Evolutionary conservation across 805 yeast species (phyloP).

Genomic region (Brettanomyces custersianus): DNA sequence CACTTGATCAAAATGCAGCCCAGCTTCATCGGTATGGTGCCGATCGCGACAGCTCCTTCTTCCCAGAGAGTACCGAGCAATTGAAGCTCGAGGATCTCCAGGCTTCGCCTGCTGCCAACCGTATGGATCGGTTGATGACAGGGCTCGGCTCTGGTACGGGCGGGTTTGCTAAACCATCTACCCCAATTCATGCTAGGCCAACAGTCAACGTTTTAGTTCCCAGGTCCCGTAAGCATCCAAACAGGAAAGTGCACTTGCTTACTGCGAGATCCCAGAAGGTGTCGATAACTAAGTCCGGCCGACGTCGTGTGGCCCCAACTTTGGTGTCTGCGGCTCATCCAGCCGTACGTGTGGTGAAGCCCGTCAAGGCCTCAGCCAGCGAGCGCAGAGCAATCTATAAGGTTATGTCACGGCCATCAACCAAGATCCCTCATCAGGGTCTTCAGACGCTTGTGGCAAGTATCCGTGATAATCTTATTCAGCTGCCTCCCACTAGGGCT

Average conservation of each 20-base stretch:
- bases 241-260: constrained; percentile 10
- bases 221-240: constrained; percentile 24
- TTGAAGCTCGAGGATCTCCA: constrained; percentile 63
- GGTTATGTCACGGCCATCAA: constrained; percentile 33
- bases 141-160: constrained; percentile 7
- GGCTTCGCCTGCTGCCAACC: constrained; percentile 12
- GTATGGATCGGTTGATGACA: constrained; percentile 36
- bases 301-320: constrained; percentile 66
- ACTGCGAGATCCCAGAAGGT: constrained; percentile 33
- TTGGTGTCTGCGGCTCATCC: constrained; percentile 45
- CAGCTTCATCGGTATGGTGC: constrained; percentile 81
- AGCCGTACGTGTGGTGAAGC: constrained; percentile 2
- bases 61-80: constrained; percentile 83
- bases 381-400: constrained; percentile 2
- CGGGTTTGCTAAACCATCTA: neutral
- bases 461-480: constrained; percentile 28
- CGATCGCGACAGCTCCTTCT: constrained; percentile 72
- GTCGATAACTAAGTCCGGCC: constrained; percentile 66
- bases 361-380: neutral
- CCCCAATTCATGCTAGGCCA: neutral
- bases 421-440: constrained; percentile 55
- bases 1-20: constrained; percentile 56
- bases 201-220: constrained; percentile 19
- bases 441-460: constrained; percentile 59
- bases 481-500: no score